Evolutionary conservation across 164 flowering plant genomes (phyloP).

Genomic region (Piper betle): DNA sequence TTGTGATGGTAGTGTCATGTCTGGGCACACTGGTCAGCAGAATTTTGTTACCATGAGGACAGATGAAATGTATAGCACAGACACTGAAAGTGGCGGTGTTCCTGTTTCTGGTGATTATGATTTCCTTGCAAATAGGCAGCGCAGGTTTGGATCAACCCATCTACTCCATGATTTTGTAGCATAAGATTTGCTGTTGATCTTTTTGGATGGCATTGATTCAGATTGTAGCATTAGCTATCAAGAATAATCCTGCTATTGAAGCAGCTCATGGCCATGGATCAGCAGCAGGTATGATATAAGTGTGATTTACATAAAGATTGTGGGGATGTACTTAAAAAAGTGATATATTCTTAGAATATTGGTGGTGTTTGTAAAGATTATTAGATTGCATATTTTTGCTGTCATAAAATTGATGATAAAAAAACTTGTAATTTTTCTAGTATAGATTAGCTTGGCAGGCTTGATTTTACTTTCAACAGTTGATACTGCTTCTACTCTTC

Average conservation of each 20-base stretch:
- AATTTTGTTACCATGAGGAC: constrained; percentile 39
- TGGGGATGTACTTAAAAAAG: constrained; percentile 14
- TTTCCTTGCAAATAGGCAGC: constrained; percentile 38
- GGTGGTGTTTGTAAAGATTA: constrained; percentile 42
- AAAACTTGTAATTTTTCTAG: constrained; percentile 22
- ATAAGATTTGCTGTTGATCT: constrained; percentile 12
- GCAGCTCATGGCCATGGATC: neutral
- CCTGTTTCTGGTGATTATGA: constrained; percentile 41
- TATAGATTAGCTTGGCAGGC: no score
- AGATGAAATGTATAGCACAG: constrained; percentile 37
- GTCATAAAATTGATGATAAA: constrained; percentile 17
- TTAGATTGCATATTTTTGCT: constrained; percentile 22
- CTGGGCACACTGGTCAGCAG: constrained; percentile 33
- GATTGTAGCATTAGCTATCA: constrained; percentile 5
- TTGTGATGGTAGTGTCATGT: constrained; percentile 37
- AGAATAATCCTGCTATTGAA: constrained; percentile 9
- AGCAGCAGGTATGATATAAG: constrained; percentile 11
- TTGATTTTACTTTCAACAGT: no score
- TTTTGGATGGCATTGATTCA: constrained; percentile 1
- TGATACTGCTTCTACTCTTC: no score
- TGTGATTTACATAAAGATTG: constrained; percentile 38
- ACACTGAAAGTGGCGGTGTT: constrained; percentile 22
- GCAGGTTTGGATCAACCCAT: constrained; percentile 52
- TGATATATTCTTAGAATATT: constrained; percentile 7
- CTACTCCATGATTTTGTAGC: constrained; percentile 73